A percentile compares a stretch with the other conserved stretches of the same genome.
Evolutionary conservation across 140 eudicot genomes (phyloP).

Genomic region (Bidens hawaiensis): DNA sequence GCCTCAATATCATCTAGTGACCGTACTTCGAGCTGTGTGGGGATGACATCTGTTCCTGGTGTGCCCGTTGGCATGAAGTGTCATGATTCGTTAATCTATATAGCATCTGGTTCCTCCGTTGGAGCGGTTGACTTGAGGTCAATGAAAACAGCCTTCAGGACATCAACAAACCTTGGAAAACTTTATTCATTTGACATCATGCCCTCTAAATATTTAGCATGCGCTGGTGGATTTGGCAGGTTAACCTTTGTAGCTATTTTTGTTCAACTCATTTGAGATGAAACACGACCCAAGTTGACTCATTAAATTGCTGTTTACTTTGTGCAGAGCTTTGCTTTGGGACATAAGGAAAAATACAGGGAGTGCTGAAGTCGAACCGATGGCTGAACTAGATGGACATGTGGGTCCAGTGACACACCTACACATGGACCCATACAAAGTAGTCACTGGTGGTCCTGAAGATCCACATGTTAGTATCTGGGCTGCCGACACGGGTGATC

Average conservation of each 20-base stretch:
- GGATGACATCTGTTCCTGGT: constrained; percentile 50
- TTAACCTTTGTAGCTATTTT: constrained; percentile 17
- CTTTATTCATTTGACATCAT: constrained; percentile 51
- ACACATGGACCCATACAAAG: constrained; percentile 65
- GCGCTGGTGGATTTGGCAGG: constrained; percentile 71
- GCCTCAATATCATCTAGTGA: constrained; percentile 52
- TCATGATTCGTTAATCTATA: constrained; percentile 64
- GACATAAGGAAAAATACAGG: constrained; percentile 55
- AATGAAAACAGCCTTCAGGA: constrained; percentile 49
- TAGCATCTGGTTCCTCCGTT: constrained; percentile 68
- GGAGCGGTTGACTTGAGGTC: constrained; percentile 76
- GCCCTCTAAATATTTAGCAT: constrained; percentile 63
- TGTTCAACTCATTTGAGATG: background rate
- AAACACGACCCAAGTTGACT: background rate
- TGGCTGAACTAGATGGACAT: constrained; percentile 59
- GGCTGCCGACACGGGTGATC: constrained; percentile 52
- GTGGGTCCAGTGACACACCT: constrained; percentile 60
- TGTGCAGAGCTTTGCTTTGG: constrained; percentile 77
- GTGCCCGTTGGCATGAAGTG: constrained; percentile 69
- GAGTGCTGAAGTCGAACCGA: constrained; percentile 31
- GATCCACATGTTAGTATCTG: constrained; percentile 54
- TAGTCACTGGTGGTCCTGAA: constrained; percentile 65
- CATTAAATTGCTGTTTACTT: constrained; percentile 5
- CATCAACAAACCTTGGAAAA: constrained; percentile 27
- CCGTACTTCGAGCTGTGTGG: constrained; percentile 81